phyloP scores from a whole-genome alignment of 2,329 filamentous ascomycete genomes.

The Alternaria brassicae region DNA sequence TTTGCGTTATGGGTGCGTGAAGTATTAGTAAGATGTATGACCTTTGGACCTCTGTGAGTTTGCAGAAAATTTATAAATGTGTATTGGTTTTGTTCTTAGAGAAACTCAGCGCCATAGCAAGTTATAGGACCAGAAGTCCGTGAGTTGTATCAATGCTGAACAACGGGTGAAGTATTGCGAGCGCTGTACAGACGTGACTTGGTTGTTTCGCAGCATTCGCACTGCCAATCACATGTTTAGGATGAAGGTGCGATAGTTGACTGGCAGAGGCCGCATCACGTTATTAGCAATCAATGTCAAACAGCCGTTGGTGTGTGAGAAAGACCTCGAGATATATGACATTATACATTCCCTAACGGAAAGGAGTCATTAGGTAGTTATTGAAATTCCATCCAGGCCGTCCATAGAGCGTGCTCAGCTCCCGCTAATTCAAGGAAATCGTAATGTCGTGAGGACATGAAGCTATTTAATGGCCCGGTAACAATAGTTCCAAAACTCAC shows the following conservation, averaged over 20 bases:
- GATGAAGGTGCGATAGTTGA: background rate
- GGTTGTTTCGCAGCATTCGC: background rate
- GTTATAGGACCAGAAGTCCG: background rate
- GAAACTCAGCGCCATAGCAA: background rate
- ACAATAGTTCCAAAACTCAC: background rate
- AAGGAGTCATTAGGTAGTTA: background rate
- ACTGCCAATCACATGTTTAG: background rate
- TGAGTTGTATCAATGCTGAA: background rate
- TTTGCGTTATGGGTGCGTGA: background rate
- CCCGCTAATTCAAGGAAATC: background rate
- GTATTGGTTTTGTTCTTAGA: background rate
- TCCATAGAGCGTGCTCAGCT: background rate
- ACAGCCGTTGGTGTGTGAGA: background rate
- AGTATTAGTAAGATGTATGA: background rate
- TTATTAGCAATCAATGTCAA: background rate
- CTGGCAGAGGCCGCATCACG: background rate
- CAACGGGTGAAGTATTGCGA: background rate
- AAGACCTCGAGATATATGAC: background rate
- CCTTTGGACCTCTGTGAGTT: background rate
- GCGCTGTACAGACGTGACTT: background rate
- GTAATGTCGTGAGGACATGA: background rate
- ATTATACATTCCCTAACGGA: background rate
- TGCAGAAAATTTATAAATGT: background rate
- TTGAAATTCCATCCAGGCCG: background rate
- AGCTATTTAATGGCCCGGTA: background rate